These are phyloP conservation scores for Ochetophila trinervis DNA, from an alignment of 306 rosid species.

Conservation along the genomic window DNA sequence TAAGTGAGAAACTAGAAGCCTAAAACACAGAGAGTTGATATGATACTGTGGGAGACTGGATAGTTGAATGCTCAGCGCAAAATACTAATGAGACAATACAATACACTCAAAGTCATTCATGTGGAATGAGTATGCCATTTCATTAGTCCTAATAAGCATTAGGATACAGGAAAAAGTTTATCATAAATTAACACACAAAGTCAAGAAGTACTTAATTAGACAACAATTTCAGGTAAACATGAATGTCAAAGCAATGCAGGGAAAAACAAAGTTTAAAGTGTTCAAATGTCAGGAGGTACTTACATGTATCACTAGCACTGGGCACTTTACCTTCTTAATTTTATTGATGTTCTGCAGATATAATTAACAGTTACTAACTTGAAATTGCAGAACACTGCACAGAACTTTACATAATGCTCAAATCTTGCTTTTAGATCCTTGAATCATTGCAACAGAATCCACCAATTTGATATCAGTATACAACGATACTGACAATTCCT, in stretches of 20 bases:
- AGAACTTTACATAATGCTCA: conserved; percentile 11
- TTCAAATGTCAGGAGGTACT: conserved; percentile 34
- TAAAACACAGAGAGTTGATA: too few species aligned
- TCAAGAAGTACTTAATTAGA: too few species aligned
- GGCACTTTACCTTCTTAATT: conserved; percentile 94
- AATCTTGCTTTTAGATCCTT: conserved; percentile 2
- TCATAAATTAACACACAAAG: not conserved
- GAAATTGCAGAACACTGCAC: conserved; percentile 18
- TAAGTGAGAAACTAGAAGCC: too few species aligned
- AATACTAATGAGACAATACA: too few species aligned
- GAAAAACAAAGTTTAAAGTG: not conserved
- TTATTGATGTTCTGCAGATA: conserved; percentile 84
- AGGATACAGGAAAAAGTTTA: not conserved
- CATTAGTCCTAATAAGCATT: too few species aligned
- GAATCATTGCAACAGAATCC: conserved; percentile 7
- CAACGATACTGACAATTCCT: not conserved
- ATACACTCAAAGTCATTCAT: too few species aligned
- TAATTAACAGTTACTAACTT: not conserved
- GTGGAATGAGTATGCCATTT: too few species aligned
- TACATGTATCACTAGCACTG: conserved; percentile 96
- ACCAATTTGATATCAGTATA: not conserved
- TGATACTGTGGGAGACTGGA: too few species aligned
- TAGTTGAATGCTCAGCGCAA: too few species aligned
- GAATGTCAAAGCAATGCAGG: conserved; percentile 4
- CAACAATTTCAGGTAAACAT: conserved; percentile 6